phyloP scores from a whole-genome alignment of 768 basidiomycete species.

The Mycena galopus region DNA sequence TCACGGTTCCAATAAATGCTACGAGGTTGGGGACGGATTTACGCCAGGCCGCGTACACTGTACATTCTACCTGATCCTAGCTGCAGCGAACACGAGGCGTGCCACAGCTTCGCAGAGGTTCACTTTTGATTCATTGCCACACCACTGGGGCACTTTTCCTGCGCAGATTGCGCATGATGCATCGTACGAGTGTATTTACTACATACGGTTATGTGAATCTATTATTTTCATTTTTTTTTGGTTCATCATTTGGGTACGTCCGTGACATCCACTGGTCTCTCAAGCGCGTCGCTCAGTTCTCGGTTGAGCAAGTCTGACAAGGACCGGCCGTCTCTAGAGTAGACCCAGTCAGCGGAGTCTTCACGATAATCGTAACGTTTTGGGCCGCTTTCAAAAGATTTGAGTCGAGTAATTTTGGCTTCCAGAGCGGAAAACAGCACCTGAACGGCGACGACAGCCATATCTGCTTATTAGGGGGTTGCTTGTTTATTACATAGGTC shows the following conservation, averaged over 20 bases:
- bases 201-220: no score
- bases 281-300: slow-evolving; percentile 69
- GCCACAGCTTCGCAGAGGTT: no score
- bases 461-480: slow-evolving; percentile 97
- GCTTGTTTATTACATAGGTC: slow-evolving; percentile 97
- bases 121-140: no score
- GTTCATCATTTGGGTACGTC: slow-evolving; percentile 6
- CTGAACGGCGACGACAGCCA: slow-evolving; percentile 93
- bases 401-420: slow-evolving; percentile 4
- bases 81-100: no score
- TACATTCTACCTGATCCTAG: no score
- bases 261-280: slow-evolving; percentile 42
- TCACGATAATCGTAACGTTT: slow-evolving; percentile 89
- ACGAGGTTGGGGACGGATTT: no score
- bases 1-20: not conserved
- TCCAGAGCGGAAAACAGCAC: slow-evolving; percentile 54
- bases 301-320: slow-evolving; percentile 74
- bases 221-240: not conserved
- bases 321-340: slow-evolving; percentile 73
- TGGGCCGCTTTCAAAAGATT: slow-evolving; percentile 81
- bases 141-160: no score
- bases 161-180: not conserved
- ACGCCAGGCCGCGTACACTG: no score
- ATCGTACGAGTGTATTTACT: no score
- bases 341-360: slow-evolving; percentile 76